Conservation (phyloP, 768 basidiomycete species). For the Lentinula guzmanii region DNA sequence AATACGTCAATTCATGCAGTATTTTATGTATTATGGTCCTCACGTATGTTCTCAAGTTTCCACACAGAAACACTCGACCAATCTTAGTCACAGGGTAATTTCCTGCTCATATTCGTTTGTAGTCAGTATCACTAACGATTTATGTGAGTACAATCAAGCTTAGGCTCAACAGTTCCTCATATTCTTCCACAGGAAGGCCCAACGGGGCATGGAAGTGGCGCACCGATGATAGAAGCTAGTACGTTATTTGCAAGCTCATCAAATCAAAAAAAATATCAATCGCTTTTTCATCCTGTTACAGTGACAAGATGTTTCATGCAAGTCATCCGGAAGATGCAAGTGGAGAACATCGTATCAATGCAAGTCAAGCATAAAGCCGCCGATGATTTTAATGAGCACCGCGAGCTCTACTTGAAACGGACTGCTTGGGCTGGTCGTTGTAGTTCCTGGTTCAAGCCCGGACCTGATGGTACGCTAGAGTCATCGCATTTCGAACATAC, state of each 20-base stretch:
- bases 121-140: background rate
- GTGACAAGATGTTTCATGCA: constrained; percentile 14
- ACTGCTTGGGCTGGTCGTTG: constrained; percentile 18
- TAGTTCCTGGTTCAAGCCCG: constrained; percentile 16
- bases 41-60: constrained; percentile 3
- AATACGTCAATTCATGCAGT: constrained; percentile 7
- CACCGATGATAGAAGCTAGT: constrained; percentile 17
- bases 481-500: background rate
- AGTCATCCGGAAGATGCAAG: constrained; percentile 18
- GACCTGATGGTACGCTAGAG: constrained; percentile 10
- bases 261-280: background rate
- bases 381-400: constrained; percentile 17
- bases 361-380: constrained; percentile 17
- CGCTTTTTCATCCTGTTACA: background rate
- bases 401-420: constrained; percentile 15
- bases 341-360: constrained; percentile 17
- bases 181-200: constrained; percentile 7
- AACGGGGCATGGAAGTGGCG: constrained; percentile 17
- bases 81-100: background rate
- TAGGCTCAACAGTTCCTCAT: background rate
- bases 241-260: background rate
- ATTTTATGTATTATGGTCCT: constrained; percentile 19
- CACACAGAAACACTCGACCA: background rate
- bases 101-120: background rate
- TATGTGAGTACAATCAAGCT: background rate